Conservation (phyloP, 139 green algal species). For the Picocystis salinarum region DNA sequence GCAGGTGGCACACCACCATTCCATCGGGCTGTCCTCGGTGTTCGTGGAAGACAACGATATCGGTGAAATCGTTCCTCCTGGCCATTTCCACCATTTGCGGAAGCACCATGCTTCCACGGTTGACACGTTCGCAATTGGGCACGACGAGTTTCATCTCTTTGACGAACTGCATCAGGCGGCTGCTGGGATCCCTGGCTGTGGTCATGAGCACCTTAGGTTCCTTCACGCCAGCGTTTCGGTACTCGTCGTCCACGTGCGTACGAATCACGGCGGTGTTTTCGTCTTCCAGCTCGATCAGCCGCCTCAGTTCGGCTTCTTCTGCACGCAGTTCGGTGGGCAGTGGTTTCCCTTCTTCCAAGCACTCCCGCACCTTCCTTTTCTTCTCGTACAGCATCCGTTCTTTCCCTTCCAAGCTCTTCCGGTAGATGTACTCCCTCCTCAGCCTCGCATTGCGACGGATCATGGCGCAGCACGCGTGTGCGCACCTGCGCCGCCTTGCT, state of each 20-base stretch:
- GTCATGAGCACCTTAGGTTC: slow-evolving; percentile 89
- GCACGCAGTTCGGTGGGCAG: slow-evolving; percentile 77
- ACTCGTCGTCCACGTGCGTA: slow-evolving; percentile 92
- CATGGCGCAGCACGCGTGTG: slow-evolving; percentile 21
- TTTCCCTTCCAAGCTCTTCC: slow-evolving; percentile 89
- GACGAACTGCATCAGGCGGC: slow-evolving; percentile 72
- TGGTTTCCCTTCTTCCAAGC: slow-evolving; percentile 87
- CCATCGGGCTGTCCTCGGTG: slow-evolving; percentile 92
- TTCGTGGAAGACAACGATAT: slow-evolving; percentile 94
- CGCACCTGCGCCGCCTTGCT: slow-evolving; percentile 11
- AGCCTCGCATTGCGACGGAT: slow-evolving; percentile 59
- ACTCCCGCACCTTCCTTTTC: slow-evolving; percentile 70
- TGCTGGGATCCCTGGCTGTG: slow-evolving; percentile 76
- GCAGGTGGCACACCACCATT: slow-evolving; percentile 89
- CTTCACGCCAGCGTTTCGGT: slow-evolving; percentile 57
- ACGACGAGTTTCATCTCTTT: slow-evolving; percentile 95
- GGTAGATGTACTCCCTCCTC: slow-evolving; percentile 86
- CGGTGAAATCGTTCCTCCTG: slow-evolving; percentile 72
- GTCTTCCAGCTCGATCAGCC: slow-evolving; percentile 81
- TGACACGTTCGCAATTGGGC: slow-evolving; percentile 79
- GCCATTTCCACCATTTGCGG: slow-evolving; percentile 71
- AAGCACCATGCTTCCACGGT: slow-evolving; percentile 50
- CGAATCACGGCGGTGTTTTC: slow-evolving; percentile 63
- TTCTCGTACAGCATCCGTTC: slow-evolving; percentile 77
- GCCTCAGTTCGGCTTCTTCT: slow-evolving; percentile 53